These are phyloP conservation scores for Cunninghamia lanceolata DNA, from an alignment of 75 land plant genomes.

Conservation along the genomic window DNA sequence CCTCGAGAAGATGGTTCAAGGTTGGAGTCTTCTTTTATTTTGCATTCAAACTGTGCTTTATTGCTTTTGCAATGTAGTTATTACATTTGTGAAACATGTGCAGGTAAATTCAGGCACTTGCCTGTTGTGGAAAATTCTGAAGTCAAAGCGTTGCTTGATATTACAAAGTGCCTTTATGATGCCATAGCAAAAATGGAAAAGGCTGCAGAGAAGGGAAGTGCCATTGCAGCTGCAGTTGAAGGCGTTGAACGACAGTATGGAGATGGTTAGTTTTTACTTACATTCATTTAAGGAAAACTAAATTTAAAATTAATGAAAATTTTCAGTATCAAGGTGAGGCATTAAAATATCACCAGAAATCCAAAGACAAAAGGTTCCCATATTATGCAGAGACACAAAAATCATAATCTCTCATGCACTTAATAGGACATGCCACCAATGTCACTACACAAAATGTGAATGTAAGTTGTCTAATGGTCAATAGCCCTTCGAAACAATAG, in stretches of 20 bases:
- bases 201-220: constrained; percentile 95
- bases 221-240: constrained; percentile 92
- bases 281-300: neutral
- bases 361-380: neutral
- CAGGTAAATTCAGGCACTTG: constrained; percentile 90
- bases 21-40: constrained; percentile 20
- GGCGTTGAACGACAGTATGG: constrained; percentile 89
- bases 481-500: neutral
- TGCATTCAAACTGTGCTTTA: neutral
- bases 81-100: neutral
- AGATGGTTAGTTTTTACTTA: constrained; percentile 6
- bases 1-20: constrained; percentile 88
- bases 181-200: constrained; percentile 90
- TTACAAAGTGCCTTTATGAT: constrained; percentile 89
- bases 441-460: neutral
- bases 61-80: neutral
- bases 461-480: neutral
- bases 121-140: constrained; percentile 96
- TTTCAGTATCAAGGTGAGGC: neutral
- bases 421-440: neutral
- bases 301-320: neutral
- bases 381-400: neutral
- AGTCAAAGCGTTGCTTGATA: constrained; percentile 82
- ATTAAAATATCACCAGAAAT: neutral
- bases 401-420: neutral